Percentiles rank a stretch among this genome's conserved stretches.
Evolutionary conservation across 2,329 filamentous ascomycete genomes (phyloP).

Genomic region (Trichoderma simmonsii): DNA sequence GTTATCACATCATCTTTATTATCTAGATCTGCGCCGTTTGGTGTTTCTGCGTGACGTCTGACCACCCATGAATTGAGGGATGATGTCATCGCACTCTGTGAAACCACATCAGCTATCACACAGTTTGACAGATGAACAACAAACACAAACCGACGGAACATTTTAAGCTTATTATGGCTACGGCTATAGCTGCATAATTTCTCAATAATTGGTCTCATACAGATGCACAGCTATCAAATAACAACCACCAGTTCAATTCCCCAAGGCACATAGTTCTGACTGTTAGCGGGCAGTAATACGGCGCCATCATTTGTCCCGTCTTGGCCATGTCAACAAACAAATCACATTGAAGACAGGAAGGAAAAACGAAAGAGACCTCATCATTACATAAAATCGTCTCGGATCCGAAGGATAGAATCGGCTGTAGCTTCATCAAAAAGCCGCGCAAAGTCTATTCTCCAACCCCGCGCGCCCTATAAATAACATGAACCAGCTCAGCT

Average conservation of each 20-base stretch:
- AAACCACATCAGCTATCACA: background rate
- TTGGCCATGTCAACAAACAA: background rate
- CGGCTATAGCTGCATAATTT: background rate
- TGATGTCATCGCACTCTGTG: background rate
- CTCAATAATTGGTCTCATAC: background rate
- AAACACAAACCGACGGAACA: background rate
- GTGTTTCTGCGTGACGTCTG: background rate
- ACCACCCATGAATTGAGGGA: background rate
- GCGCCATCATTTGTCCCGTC: background rate
- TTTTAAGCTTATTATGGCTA: background rate
- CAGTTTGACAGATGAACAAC: background rate
- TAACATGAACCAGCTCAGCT: background rate
- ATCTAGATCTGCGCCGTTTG: background rate
- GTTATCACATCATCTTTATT: background rate
- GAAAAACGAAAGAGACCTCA: background rate
- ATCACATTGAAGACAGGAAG: background rate
- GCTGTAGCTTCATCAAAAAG: background rate
- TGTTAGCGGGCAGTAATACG: background rate
- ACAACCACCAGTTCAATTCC: background rate
- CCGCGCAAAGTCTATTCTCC: background rate
- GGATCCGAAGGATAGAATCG: background rate
- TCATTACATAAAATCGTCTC: background rate
- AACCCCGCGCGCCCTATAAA: constrained; percentile 14
- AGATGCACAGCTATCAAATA: background rate
- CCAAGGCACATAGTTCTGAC: background rate